Conservation (phyloP, 2,329 filamentous ascomycete species). For the Samsoniella hepiali region DNA sequence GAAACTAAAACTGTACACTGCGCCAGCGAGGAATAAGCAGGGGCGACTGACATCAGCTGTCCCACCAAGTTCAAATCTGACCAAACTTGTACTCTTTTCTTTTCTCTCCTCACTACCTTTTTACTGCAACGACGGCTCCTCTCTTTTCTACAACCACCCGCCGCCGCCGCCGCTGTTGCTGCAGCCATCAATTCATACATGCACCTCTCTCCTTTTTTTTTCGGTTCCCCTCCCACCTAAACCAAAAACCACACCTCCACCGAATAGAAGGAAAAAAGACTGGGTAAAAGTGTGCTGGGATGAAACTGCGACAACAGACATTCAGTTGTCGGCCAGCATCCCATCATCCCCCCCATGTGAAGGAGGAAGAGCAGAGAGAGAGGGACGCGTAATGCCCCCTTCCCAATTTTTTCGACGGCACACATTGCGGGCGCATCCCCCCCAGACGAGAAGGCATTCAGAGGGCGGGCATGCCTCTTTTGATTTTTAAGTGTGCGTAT, state of each 20-base stretch:
- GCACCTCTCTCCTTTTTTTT: neutral
- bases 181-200: neutral
- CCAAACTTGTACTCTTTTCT: neutral
- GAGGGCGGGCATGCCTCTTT: too few relatives aligned
- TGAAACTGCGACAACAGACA: neutral
- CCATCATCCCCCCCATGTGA: neutral
- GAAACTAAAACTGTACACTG: too few relatives aligned
- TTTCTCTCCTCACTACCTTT: neutral
- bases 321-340: too few relatives aligned
- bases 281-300: neutral
- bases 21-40: too few relatives aligned
- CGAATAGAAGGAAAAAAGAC: conserved; percentile 7
- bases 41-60: too few relatives aligned
- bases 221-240: neutral
- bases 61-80: too few relatives aligned
- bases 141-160: conserved; percentile 8
- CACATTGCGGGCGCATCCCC: neutral
- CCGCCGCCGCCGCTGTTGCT: neutral
- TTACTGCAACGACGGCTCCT: conserved; percentile 6
- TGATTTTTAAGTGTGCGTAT: neutral
- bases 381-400: neutral
- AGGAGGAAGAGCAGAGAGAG: neutral
- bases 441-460: neutral
- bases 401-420: neutral
- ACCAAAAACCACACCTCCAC: neutral